Conservation (phyloP, 805 yeast genomes). For the Candida michaelii region DNA sequence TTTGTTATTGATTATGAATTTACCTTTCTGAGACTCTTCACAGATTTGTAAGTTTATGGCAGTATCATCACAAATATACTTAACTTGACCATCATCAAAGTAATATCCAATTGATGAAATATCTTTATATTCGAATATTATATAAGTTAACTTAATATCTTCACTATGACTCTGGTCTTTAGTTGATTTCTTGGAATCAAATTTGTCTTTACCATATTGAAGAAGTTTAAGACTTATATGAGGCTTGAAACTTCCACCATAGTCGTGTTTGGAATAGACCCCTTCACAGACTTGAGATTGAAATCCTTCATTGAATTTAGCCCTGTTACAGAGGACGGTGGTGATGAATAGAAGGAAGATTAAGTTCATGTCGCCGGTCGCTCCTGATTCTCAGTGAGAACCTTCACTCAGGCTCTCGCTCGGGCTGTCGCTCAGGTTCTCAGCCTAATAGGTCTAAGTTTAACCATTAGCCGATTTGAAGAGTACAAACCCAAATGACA, state of each 20-base stretch:
- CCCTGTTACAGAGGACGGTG: conserved; percentile 39
- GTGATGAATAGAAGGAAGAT: conserved; percentile 4
- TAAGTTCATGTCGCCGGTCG: conserved; percentile 1
- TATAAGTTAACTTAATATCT: conserved; percentile 55
- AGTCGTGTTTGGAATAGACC: conserved; percentile 80
- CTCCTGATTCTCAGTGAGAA: too few species aligned
- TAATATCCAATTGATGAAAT: conserved; percentile 61
- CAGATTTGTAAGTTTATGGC: conserved; percentile 63
- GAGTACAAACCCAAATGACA: too few species aligned
- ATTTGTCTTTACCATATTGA: conserved; percentile 28
- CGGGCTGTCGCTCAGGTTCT: too few species aligned
- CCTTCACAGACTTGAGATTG: conserved; percentile 81
- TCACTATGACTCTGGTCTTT: conserved; percentile 25
- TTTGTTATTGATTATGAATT: conserved; percentile 56
- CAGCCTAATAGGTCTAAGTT: too few species aligned
- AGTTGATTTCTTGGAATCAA: conserved; percentile 22
- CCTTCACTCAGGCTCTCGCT: too few species aligned
- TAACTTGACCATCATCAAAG: conserved; percentile 37
- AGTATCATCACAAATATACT: conserved; percentile 71
- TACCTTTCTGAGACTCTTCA: conserved; percentile 51
- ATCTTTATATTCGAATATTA: conserved; percentile 84
- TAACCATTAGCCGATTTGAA: too few species aligned
- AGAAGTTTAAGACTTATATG: conserved; percentile 32
- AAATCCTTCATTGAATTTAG: conserved; percentile 30
- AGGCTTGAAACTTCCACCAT: conserved; percentile 72